Evolutionary conservation across 2,329 filamentous ascomycete genomes (phyloP), one percentile per base, ranked within the genome.

Genomic region (Xylariaceae sp.): DNA sequence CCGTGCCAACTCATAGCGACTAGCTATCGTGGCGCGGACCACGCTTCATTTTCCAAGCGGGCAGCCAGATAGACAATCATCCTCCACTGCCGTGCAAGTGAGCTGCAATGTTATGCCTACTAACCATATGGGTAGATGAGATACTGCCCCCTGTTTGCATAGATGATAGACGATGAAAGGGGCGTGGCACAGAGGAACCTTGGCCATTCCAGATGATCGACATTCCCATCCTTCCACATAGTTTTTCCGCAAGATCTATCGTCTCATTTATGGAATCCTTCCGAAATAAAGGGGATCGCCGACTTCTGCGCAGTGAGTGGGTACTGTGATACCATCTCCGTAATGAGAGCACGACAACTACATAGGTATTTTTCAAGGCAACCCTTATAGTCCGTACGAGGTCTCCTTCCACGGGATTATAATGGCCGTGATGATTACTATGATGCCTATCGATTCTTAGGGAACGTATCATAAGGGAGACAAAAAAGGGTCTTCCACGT

Each of bases 131-230:
- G 10, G 10, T 10, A 29, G 6, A 29, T 29, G 6, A 5, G 26
- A 29, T 10, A 12, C 14, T 37, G 12, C 14, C 32, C 14, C 5
- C 14, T 7, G 3, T 20, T 44, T 23, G 42, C 23, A 20, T 52
- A 20, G 41, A 43, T 48, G 50, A 47, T 53, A 18, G 37, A 43
- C 50, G 48, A 47, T 53, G 50, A 48, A 52, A 37, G 50, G 50
- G 50, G 20, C 20, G 50, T 47, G 50, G 50, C 43, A 42, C 26
- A 37, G 32, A 3, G 32, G 14, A 14, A 14, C 32, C 32, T 26
- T 12, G 7, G 9, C 43, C 9, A 21, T 44, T 20, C 43, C 20
- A 18, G 20, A 44, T 16, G 43, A 44, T 44, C 43, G 26, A 26
- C 43, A 5, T 20, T 26, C 23, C 23, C 23, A n/a, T n/a, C 9